These are phyloP conservation scores for Boletus sp. DNA, from an alignment of 1,284 basidiomycete genomes.

Conservation along the genomic window DNA sequence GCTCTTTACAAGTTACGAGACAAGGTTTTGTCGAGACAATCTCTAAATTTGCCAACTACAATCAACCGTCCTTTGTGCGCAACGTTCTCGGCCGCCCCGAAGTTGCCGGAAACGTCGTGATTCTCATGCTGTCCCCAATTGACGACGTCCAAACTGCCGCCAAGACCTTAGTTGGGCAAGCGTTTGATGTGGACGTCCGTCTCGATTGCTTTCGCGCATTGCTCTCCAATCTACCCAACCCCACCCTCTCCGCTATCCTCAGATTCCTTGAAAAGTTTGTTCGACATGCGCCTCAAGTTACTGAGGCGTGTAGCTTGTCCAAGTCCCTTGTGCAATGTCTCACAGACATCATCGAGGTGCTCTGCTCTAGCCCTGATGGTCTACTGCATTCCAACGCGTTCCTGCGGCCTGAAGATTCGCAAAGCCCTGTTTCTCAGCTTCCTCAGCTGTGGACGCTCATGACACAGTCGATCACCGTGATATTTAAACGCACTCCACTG, in stretches of 20 bases:
- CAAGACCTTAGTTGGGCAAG: slow-evolving; percentile 72
- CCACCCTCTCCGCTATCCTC: slow-evolving; percentile 66
- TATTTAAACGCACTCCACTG: slow-evolving; percentile 76
- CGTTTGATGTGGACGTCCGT: slow-evolving; percentile 83
- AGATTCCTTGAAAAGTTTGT: slow-evolving; percentile 65
- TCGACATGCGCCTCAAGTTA: slow-evolving; percentile 55
- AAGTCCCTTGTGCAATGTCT: slow-evolving; percentile 87
- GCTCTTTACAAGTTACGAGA: slow-evolving; percentile 51
- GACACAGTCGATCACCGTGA: slow-evolving; percentile 74
- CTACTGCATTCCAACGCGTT: slow-evolving; percentile 60
- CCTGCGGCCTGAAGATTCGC: slow-evolving; percentile 42
- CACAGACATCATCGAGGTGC: slow-evolving; percentile 84
- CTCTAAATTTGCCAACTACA: slow-evolving; percentile 59
- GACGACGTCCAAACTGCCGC: slow-evolving; percentile 69
- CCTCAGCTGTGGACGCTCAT: slow-evolving; percentile 81
- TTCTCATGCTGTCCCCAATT: slow-evolving; percentile 78
- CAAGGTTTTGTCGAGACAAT: slow-evolving; percentile 60
- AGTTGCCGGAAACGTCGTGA: slow-evolving; percentile 54
- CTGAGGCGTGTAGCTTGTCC: slow-evolving; percentile 83
- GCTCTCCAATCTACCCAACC: slow-evolving; percentile 59
- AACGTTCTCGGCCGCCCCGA: slow-evolving; percentile 50
- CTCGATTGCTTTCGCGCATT: slow-evolving; percentile 81
- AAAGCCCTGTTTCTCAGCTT: slow-evolving; percentile 49
- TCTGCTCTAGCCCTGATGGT: slow-evolving; percentile 72
- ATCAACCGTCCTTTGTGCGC: slow-evolving; percentile 45